phyloP scores from a whole-genome alignment of 495 filamentous ascomycete genomes.

The Penicillium taxi region DNA sequence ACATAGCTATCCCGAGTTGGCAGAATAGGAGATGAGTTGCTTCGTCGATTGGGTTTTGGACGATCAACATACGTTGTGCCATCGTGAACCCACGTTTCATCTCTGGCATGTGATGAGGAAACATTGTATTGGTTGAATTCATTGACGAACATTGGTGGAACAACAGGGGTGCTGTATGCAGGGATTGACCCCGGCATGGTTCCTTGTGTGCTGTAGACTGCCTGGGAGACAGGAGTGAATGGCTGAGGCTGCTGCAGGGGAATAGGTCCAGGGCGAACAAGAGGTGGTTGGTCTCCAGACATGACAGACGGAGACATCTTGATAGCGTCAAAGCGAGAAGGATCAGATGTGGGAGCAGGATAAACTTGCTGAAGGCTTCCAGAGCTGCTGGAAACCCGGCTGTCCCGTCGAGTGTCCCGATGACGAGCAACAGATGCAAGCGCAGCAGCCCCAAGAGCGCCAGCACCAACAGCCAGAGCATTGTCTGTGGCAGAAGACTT shows the following conservation, averaged over 20 bases:
- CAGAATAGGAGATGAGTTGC: slow-evolving; percentile 31
- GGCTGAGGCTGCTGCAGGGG: slow-evolving; percentile 53
- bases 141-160: slow-evolving; percentile 25
- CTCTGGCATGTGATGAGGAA: slow-evolving; percentile 18
- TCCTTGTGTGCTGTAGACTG: slow-evolving; percentile 43
- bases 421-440: slow-evolving; percentile 23
- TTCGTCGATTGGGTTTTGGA: slow-evolving; percentile 18
- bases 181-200: slow-evolving; percentile 21
- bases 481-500: slow-evolving; percentile 19
- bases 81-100: slow-evolving; percentile 7
- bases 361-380: slow-evolving; percentile 41
- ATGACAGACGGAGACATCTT: slow-evolving; percentile 42
- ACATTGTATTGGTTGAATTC: slow-evolving; percentile 19
- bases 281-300: slow-evolving; percentile 36
- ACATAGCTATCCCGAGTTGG: slow-evolving; percentile 15
- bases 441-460: slow-evolving; percentile 28
- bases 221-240: slow-evolving; percentile 46
- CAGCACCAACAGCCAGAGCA: slow-evolving; percentile 22
- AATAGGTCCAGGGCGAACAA: slow-evolving; percentile 41
- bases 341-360: slow-evolving; percentile 56
- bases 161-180: slow-evolving; percentile 27
- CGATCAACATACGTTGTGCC: slow-evolving; percentile 4
- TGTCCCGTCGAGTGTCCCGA: slow-evolving; percentile 11
- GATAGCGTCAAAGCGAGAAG: slow-evolving; percentile 48
- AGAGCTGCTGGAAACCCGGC: slow-evolving; percentile 21